These are phyloP conservation scores for Gymnopilus junonius DNA, from an alignment of 768 basidiomycete genomes.

Conservation along the genomic window DNA sequence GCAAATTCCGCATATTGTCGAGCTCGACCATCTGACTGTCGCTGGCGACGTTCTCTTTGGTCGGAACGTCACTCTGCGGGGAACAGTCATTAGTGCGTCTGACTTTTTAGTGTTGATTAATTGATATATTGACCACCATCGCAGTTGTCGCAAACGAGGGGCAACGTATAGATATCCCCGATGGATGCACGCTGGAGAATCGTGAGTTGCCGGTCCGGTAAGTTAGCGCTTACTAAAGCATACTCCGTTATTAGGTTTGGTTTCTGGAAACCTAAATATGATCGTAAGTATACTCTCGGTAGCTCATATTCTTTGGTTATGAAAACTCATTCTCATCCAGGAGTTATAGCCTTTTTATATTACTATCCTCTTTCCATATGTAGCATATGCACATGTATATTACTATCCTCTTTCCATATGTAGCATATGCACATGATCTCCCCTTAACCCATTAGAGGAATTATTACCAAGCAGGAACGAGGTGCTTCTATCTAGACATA, in stretches of 20 bases:
- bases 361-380: not conserved
- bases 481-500: not conserved
- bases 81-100: constrained; percentile 79
- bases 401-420: not conserved
- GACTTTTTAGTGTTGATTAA: not conserved
- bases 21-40: constrained; percentile 93
- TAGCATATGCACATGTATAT: not conserved
- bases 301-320: not conserved
- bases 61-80: constrained; percentile 80
- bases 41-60: constrained; percentile 91
- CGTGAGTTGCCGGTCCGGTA: not conserved
- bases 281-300: constrained; percentile 45
- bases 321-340: not conserved
- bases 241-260: constrained; percentile 46
- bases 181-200: constrained; percentile 78
- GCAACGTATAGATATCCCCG: constrained; percentile 82
- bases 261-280: constrained; percentile 79
- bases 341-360: constrained; percentile 1
- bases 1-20: constrained; percentile 87
- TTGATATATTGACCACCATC: not conserved
- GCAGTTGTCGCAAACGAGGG: constrained; percentile 79
- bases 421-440: not conserved
- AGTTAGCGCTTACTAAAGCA: not conserved
- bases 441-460: not conserved
- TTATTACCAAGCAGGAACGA: too few relatives aligned